These are phyloP conservation scores for Boletus patriciae DNA, from an alignment of 768 basidiomycete genomes.

Conservation along the genomic window DNA sequence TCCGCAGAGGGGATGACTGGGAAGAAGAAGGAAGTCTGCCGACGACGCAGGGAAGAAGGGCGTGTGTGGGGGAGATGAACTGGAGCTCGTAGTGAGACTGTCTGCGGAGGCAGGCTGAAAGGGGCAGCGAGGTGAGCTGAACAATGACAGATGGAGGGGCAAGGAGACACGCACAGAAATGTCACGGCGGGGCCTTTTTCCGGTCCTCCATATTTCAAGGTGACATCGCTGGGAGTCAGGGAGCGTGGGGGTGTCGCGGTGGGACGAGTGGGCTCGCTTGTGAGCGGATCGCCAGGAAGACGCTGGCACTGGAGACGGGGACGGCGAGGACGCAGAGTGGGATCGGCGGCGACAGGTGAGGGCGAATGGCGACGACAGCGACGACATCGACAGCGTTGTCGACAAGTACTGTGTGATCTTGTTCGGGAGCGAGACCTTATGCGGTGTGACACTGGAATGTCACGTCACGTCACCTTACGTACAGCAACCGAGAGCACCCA, in stretches of 20 bases:
- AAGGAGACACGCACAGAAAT: constrained; percentile 39
- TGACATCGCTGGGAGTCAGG: constrained; percentile 49
- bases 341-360: constrained; percentile 51
- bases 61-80: constrained; percentile 31
- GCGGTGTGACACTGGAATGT: constrained; percentile 17
- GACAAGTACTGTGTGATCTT: constrained; percentile 5
- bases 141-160: not conserved
- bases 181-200: constrained; percentile 54
- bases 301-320: constrained; percentile 36
- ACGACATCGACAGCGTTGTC: constrained; percentile 10
- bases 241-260: constrained; percentile 34
- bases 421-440: constrained; percentile 17
- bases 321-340: constrained; percentile 47
- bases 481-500: constrained; percentile 20
- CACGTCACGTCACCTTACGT: constrained; percentile 25
- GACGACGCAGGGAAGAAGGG: constrained; percentile 48
- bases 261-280: constrained; percentile 52
- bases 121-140: constrained; percentile 1
- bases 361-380: constrained; percentile 38
- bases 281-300: constrained; percentile 42
- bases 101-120: constrained; percentile 29
- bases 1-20: constrained; percentile 22
- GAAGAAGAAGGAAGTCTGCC: constrained; percentile 49
- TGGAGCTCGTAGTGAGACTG: constrained; percentile 25
- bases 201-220: constrained; percentile 52